Base-by-base conservation (phyloP, 108 stramenopile genomes). In the Craspedostauros australis region DNA sequence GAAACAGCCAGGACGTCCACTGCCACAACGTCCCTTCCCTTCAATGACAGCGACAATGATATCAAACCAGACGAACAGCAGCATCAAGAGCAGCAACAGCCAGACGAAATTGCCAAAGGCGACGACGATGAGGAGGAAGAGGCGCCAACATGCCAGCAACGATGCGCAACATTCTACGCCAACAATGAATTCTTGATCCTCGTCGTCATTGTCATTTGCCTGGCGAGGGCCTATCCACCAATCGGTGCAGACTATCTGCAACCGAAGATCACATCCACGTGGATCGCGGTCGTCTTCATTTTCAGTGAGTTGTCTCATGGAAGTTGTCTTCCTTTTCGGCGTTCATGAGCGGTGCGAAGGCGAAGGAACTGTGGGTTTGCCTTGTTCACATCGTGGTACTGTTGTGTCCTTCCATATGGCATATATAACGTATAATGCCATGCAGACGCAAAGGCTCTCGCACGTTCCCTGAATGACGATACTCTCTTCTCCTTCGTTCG, bases 161-260 rank as follows among this genome's bases (percentile, higher is more conserved):
- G 53, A 18, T 37, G 37, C 12, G 29, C 24, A 2, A 2, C 33
- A 12, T 61, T 72, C 45, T 72, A 65, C 24, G 28, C 32, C 38
- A 14, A 29, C 12, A 61, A 75, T 48, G 73, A 75, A 33, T 87
- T 93, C 50, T 38, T 93, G 14, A 60, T 86, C 21, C 49, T 79
- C 11, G 60, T 84, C 11, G 28, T 85, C 2, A 11, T 54, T 18
- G 77, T 67, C 22, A 93, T 93, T 41, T 38, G 75, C 1, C 12
- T 93, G 23, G 88, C 92, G 12, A 57, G 59, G 26, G 87, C 85
- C n/a, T 87, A 89, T 46, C 91, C 91, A 15, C 84, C 83, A 2
- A 44, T 93, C 15, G 91, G 91, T 3, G 86, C 86, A 0, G 60
- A 37, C 1, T 88, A 88, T 55, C 57, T 93, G 0, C 60, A 58